Conservation (phyloP, 768 basidiomycete genomes). For the Rhodosporidiobolus odoratus region DNA sequence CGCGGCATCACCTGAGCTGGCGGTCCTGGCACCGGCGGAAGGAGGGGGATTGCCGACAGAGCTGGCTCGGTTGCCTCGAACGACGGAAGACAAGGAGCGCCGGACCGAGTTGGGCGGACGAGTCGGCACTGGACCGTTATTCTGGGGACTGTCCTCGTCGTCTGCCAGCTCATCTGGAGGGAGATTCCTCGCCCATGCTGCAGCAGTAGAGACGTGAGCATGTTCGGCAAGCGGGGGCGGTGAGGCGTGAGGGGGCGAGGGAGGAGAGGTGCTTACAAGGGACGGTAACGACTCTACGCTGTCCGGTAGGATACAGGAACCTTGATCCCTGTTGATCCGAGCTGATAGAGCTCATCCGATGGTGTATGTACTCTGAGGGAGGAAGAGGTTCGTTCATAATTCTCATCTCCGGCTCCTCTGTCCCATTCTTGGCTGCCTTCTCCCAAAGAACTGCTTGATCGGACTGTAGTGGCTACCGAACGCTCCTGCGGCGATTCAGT, state of each 20-base stretch:
- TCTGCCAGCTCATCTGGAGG: constrained; percentile 33
- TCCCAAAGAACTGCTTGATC: no score
- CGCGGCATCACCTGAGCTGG: neutral
- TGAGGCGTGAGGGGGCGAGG: neutral
- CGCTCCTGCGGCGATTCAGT: no score
- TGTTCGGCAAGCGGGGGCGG: neutral
- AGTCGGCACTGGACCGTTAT: neutral
- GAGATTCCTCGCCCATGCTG: constrained; percentile 33
- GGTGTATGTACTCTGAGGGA: no score
- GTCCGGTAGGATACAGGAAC: neutral
- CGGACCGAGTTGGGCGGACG: neutral
- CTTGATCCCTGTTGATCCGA: no score
- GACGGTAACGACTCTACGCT: neutral
- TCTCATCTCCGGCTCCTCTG: no score
- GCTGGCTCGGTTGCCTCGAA: constrained; percentile 1
- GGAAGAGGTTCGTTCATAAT: no score
- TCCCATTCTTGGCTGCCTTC: no score
- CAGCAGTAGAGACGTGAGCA: neutral
- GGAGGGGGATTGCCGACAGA: neutral
- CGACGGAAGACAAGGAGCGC: constrained; percentile 10
- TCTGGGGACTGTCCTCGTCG: constrained; percentile 12
- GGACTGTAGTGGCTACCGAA: no score
- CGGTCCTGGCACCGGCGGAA: neutral
- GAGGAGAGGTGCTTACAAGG: neutral
- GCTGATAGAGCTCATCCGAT: no score